These are phyloP conservation scores for Syzygium jambos DNA, from an alignment of 345 rosid genomes.

Conservation along the genomic window DNA sequence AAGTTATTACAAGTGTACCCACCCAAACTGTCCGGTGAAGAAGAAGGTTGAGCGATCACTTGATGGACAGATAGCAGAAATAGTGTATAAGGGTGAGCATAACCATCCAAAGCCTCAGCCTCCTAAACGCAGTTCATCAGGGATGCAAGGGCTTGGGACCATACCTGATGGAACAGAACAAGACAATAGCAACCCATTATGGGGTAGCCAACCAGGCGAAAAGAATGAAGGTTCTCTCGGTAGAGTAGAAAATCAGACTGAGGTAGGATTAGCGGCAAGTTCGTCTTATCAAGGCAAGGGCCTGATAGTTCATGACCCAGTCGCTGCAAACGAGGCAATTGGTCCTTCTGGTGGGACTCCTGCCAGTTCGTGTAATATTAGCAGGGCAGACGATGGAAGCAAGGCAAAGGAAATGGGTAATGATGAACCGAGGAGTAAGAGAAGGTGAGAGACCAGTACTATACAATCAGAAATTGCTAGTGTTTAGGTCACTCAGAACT, in stretches of 20 bases:
- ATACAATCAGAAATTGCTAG: neutral
- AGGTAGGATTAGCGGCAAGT: neutral
- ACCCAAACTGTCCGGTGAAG: slow-evolving; percentile 87
- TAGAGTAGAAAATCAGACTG: slow-evolving; percentile 25
- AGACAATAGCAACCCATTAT: slow-evolving; percentile 12
- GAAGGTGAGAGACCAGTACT: slow-evolving; percentile 40
- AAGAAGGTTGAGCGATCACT: slow-evolving; percentile 92
- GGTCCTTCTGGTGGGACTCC: slow-evolving; percentile 35
- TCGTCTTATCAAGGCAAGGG: slow-evolving; percentile 17
- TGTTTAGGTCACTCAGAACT: neutral
- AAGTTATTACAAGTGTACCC: slow-evolving; percentile 92
- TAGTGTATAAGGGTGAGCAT: slow-evolving; percentile 96
- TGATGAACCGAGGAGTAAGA: slow-evolving; percentile 54
- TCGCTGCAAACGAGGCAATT: slow-evolving; percentile 7
- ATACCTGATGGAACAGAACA: slow-evolving; percentile 25
- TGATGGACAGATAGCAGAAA: slow-evolving; percentile 86
- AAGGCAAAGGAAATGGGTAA: slow-evolving; percentile 36
- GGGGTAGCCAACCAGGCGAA: slow-evolving; percentile 28
- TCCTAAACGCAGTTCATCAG: slow-evolving; percentile 45
- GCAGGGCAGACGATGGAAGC: slow-evolving; percentile 67
- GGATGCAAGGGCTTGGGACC: slow-evolving; percentile 29
- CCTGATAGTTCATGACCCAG: slow-evolving; percentile 17
- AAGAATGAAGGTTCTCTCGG: slow-evolving; percentile 36
- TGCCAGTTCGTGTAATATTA: slow-evolving; percentile 50
- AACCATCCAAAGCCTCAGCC: slow-evolving; percentile 80